Percentiles rank a stretch among this genome's conserved stretches.
Evolutionary conservation across 2,329 filamentous ascomycete genomes (phyloP).

Genomic region (Sordariomycetes sp.): DNA sequence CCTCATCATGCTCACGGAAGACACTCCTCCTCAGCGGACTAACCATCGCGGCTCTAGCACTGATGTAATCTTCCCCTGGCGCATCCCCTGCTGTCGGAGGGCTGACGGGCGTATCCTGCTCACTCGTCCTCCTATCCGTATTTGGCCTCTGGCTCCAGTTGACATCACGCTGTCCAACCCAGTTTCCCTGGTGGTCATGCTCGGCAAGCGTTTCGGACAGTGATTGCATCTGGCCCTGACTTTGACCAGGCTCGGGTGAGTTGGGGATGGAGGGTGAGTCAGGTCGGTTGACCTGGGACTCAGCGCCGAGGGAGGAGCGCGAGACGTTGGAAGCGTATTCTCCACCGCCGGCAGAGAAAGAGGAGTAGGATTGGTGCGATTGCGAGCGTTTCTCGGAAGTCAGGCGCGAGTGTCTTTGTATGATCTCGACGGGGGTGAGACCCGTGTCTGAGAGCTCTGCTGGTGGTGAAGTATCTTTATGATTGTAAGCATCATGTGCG

Average conservation of each 20-base stretch:
- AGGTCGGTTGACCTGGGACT: constrained; percentile 1
- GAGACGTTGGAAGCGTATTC: constrained; percentile 18
- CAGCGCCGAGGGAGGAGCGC: constrained; percentile 11
- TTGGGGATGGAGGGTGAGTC: constrained; percentile 3
- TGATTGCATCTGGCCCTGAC: constrained; percentile 3
- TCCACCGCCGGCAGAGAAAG: constrained; percentile 6
- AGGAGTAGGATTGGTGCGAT: constrained; percentile 11
- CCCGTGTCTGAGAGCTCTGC: constrained; percentile 36
- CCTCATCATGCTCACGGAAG: constrained; percentile 31
- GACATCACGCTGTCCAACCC: too few species aligned
- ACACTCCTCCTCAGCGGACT: constrained; percentile 26
- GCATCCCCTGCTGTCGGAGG: constrained; percentile 18
- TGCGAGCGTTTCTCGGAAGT: constrained; percentile 7
- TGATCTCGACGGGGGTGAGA: constrained; percentile 27
- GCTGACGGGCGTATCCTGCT: constrained; percentile 11
- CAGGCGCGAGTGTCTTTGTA: constrained; percentile 21
- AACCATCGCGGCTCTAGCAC: constrained; percentile 12
- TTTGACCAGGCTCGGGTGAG: constrained; percentile 1
- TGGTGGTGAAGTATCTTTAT: constrained; percentile 30
- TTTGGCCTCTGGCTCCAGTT: neutral
- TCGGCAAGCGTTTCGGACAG: constrained; percentile 4
- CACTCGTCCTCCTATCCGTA: neutral
- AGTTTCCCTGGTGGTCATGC: neutral
- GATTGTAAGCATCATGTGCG: neutral
- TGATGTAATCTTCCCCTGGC: constrained; percentile 16